phyloP scores from a whole-genome alignment of 352 stramenopile species.

The Phytophthora tentaculata region DNA sequence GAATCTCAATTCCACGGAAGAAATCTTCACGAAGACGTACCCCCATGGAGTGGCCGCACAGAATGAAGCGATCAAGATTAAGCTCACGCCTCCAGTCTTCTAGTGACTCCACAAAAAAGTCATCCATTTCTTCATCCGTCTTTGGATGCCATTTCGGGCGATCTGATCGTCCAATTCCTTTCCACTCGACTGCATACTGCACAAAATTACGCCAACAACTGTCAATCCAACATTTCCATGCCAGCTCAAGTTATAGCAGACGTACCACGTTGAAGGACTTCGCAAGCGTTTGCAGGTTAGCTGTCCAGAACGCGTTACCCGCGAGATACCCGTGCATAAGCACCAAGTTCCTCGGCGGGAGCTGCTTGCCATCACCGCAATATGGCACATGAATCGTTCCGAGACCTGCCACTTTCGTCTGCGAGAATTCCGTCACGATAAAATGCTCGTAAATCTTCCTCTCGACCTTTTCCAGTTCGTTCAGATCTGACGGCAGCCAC shows the following conservation, averaged over 20 bases:
- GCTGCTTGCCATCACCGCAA: slow-evolving; percentile 59
- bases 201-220: slow-evolving; percentile 1
- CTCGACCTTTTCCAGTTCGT: slow-evolving; percentile 60
- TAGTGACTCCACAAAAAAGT: slow-evolving; percentile 83
- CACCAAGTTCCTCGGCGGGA: slow-evolving; percentile 65
- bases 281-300: slow-evolving; percentile 76
- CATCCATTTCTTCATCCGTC: slow-evolving; percentile 72
- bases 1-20: too few relatives aligned
- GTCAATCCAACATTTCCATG: not conserved
- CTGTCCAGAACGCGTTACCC: slow-evolving; percentile 79
- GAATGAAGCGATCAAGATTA: slow-evolving; percentile 76
- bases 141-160: slow-evolving; percentile 67
- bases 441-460: slow-evolving; percentile 76
- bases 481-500: slow-evolving; percentile 63
- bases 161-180: slow-evolving; percentile 76
- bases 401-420: slow-evolving; percentile 64
- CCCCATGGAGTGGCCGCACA: slow-evolving; percentile 84
- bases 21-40: slow-evolving; percentile 43
- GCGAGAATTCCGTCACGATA: slow-evolving; percentile 57
- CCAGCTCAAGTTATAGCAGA: not conserved
- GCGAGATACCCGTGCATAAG: slow-evolving; percentile 83
- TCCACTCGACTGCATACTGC: slow-evolving; percentile 86
- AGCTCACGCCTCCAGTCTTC: slow-evolving; percentile 73
- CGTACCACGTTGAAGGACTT: slow-evolving; percentile 84
- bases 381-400: slow-evolving; percentile 82